A percentile compares a stretch with the other conserved stretches of the same genome.
Conservation (phyloP, 2,329 filamentous ascomycete genomes). For the Botrytis hyacinthi region DNA sequence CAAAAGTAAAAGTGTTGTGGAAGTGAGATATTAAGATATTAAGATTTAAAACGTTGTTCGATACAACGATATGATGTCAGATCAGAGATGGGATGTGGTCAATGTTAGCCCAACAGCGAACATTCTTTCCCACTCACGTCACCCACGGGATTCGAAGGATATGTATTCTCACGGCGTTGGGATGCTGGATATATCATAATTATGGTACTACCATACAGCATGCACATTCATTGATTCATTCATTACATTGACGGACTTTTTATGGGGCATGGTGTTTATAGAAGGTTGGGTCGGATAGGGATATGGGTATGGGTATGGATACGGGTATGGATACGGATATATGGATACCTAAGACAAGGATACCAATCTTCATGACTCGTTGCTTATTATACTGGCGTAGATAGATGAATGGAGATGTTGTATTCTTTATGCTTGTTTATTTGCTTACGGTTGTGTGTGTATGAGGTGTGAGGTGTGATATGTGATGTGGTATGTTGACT, state of each 20-base stretch:
- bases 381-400: not conserved
- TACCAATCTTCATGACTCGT: constrained; percentile 2
- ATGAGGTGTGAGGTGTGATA: too few species aligned
- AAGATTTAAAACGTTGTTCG: constrained; percentile 43
- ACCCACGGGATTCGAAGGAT: not conserved
- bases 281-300: not conserved
- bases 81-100: not conserved
- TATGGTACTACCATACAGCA: not conserved
- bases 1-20: too few species aligned
- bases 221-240: not conserved
- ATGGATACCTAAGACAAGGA: not conserved
- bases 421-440: not conserved
- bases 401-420: not conserved
- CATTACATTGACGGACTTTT: not conserved
- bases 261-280: not conserved
- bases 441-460: too few species aligned
- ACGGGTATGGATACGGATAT: not conserved
- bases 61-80: not conserved
- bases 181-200: not conserved
- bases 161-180: not conserved
- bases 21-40: constrained; percentile 76
- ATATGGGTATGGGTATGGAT: not conserved
- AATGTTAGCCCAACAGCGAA: not conserved
- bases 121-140: not conserved
- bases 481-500: too few species aligned